phyloP scores from a whole-genome alignment of 495 filamentous ascomycete species.

The Penicillium simplicissimum region DNA sequence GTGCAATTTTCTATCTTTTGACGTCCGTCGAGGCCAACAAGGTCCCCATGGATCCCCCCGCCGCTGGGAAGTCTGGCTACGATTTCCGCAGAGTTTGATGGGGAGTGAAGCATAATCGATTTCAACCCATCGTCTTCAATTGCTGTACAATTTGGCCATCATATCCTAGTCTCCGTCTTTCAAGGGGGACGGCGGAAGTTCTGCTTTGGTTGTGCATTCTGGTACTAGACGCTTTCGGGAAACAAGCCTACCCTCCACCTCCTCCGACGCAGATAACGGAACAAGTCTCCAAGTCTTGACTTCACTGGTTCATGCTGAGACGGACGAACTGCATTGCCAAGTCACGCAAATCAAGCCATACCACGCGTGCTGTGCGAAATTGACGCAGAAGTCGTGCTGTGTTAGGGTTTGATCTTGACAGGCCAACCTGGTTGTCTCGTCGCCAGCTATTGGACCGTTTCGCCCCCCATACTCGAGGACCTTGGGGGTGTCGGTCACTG shows the following conservation, averaged over 20 bases:
- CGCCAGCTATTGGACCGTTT: constrained; percentile 18
- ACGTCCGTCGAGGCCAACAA: constrained; percentile 31
- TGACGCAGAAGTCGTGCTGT: constrained; percentile 1
- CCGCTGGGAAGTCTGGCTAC: constrained; percentile 16
- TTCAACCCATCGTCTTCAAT: neutral
- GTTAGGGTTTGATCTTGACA: constrained; percentile 18
- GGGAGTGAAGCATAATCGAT: neutral
- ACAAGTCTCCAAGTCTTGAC: neutral
- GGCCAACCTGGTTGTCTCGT: constrained; percentile 20
- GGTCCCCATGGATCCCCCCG: constrained; percentile 31
- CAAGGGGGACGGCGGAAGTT: neutral
- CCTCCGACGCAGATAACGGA: neutral
- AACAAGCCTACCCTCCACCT: neutral
- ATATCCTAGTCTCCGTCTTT: neutral
- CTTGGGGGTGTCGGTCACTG: constrained; percentile 27
- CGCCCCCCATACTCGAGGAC: constrained; percentile 27
- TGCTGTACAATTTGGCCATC: neutral
- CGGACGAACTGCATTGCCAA: constrained; percentile 9
- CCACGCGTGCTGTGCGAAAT: constrained; percentile 6
- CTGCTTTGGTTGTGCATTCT: neutral
- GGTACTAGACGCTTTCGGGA: constrained; percentile 10
- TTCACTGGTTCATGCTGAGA: constrained; percentile 7
- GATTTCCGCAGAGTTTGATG: constrained; percentile 25
- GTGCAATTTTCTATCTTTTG: constrained; percentile 2
- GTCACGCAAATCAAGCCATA: neutral